phyloP scores from a whole-genome alignment of 768 basidiomycete species.

The Psilocybe cyanescens region DNA sequence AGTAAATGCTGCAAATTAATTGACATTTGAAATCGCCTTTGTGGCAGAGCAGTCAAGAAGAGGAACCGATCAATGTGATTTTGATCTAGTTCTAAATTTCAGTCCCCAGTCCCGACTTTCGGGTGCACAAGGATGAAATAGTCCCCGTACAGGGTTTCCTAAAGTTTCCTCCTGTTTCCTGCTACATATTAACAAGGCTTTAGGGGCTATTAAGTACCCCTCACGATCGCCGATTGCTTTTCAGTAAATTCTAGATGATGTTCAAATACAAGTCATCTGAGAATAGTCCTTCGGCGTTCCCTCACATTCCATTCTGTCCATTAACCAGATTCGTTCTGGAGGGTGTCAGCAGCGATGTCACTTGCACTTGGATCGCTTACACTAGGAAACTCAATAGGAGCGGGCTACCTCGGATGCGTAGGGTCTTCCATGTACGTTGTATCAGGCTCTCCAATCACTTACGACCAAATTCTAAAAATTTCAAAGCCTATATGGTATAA shows the following conservation, averaged over 20 bases:
- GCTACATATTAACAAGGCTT: neutral
- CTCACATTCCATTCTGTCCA: neutral
- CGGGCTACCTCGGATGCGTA: conserved; percentile 2
- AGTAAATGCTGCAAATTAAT: neutral
- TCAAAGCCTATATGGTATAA: conserved; percentile 6
- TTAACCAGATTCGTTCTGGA: neutral
- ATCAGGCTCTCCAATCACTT: neutral
- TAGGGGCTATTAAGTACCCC: neutral
- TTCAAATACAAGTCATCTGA: neutral
- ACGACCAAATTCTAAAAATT: no score
- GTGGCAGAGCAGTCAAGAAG: no score
- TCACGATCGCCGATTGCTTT: neutral
- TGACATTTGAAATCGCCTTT: neutral
- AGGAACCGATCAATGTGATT: no score
- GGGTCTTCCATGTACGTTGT: conserved; percentile 1
- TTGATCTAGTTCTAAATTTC: no score
- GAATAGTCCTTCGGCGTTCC: neutral
- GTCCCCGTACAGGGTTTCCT: neutral
- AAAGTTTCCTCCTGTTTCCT: no score
- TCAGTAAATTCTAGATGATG: neutral
- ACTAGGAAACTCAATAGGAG: conserved; percentile 2
- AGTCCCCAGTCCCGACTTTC: no score
- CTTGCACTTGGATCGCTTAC: neutral
- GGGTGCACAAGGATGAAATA: neutral
- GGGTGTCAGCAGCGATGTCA: neutral